Percentiles rank a stretch among this genome's conserved stretches.
Evolutionary conservation across 805 yeast species (phyloP).

Genomic region (Debaryomyces prosopidis): DNA sequence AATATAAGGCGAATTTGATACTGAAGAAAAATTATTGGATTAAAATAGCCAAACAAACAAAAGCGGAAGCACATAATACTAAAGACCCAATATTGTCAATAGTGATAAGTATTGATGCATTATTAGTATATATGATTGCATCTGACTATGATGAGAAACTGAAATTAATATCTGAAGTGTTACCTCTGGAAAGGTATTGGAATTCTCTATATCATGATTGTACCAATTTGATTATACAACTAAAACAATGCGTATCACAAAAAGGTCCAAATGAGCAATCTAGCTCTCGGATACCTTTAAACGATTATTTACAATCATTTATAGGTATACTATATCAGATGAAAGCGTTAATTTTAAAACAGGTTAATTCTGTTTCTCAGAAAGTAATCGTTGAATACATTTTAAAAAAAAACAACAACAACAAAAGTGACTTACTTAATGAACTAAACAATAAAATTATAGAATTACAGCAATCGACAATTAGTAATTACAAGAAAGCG

Average conservation of each 20-base stretch:
- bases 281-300: not conserved
- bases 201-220: conserved; percentile 23
- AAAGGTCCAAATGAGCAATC: not conserved
- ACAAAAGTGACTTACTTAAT: not conserved
- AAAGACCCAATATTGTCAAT: conserved; percentile 20
- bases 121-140: conserved; percentile 25
- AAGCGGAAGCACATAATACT: conserved; percentile 12
- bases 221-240: conserved; percentile 6
- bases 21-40: conserved; percentile 19
- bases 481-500: conserved; percentile 22
- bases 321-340: conserved; percentile 26
- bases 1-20: not conserved
- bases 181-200: conserved; percentile 35
- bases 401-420: conserved; percentile 8
- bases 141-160: conserved; percentile 34
- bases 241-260: conserved; percentile 1
- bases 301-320: conserved; percentile 3
- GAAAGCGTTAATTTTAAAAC: conserved; percentile 28
- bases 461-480: conserved; percentile 26
- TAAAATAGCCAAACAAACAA: conserved; percentile 19
- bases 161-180: conserved; percentile 21
- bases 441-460: conserved; percentile 22
- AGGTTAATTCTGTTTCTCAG: conserved; percentile 27
- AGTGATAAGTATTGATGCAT: conserved; percentile 26
- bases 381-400: conserved; percentile 23